Base-by-base conservation (phyloP, 495 filamentous ascomycete species). In the Daldinia bambusicola region DNA sequence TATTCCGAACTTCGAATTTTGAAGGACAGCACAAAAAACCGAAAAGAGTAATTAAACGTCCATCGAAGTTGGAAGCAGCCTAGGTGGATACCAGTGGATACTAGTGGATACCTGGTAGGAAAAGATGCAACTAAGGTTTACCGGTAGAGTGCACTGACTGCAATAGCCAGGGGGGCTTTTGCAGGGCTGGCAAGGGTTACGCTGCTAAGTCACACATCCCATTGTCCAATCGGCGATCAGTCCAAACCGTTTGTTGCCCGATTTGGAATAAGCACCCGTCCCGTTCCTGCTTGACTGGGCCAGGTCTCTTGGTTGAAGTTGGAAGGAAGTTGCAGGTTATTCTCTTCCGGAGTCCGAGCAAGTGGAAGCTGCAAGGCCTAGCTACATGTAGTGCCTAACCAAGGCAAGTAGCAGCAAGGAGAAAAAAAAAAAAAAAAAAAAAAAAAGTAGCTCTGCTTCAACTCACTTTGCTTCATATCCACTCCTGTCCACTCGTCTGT, bases 261-360 rank as follows among this genome's bases (percentile, higher is more conserved):
- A 65, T 66, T 61, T 30, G 61, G 70, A 64, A 50, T 48, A 61
- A 67, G 65, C 56, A 66, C 70, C 70, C 70, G 71, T 53, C 57
- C 40, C n/a, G 62, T 74, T 58, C 70, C 66, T 69, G 57, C 56
- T 48, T 43, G 51, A 60, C 61, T 59, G 56, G 70, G 65, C 16
- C 60, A 61, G 61, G 66, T 40, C 48, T 66, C 18, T 41, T 59
- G 22, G 18, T 26, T 45, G 37, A 43, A 60, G 37, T 45, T 32
- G 38, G 38, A 55, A 37, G 55, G 55, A 36, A 52, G 61, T 65
- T 65, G 57, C 40, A 71, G 45, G 16, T 61, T 61, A 38, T 57
- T 57, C 20, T 41, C 37, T 74, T 74, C 69, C 56, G 71, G 62
- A 59, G 59, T 64, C 71, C 66, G 61, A 67, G 55, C 51, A 55